Base-by-base conservation (phyloP, 441 rosid species). In the Adansonia madagascariensis region DNA sequence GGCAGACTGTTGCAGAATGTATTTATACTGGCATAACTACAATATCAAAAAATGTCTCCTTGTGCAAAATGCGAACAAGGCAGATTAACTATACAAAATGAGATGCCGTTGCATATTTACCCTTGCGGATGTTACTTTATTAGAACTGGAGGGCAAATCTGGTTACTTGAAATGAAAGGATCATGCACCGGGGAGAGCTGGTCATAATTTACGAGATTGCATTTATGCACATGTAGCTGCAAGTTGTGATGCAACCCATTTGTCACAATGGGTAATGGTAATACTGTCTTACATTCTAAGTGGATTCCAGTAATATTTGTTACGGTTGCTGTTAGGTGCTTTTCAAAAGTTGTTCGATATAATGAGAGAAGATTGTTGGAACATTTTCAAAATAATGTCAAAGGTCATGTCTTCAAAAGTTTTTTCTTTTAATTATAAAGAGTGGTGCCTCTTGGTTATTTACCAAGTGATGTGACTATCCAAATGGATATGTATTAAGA, bases 271-370 rank as follows among this genome's bases (percentile, higher is more conserved):
- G 76, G 69, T 6, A 75, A 71, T 77, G 80, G 83, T 72, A 86
- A 88, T 70, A 65, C 75, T 43, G 75, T n/a, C 74, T 78, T 74
- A 80, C 57, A 75, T 69, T 50, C 78, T 70, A 81, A 76, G 72
- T 64, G 82, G 17, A 74, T 80, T 67, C 47, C 78, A 11, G 85
- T 18, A 57, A 47, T 80, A 75, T 83, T 79, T 68, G 91, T 81
- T n/a, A 31, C 71, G 43, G 86, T 75, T 24, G 52, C 52, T 1
- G 88, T 77, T 57, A 80, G 49, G 69, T 79, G 89, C 78, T 90
- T 92, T 44, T 87, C 82, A 18, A 91, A 92, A 88, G 92, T 89
- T 55, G 88, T 88, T 57, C 94, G 90, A 77, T 94, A 92, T 22
- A 24, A 24, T 24, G 27, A 24, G 27, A 24, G 27, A 24, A 24